Evolutionary conservation across 495 filamentous ascomycete genomes (phyloP), one percentile per base, ranked within the genome.

Genomic region (Lasiosphaeris hirsuta): DNA sequence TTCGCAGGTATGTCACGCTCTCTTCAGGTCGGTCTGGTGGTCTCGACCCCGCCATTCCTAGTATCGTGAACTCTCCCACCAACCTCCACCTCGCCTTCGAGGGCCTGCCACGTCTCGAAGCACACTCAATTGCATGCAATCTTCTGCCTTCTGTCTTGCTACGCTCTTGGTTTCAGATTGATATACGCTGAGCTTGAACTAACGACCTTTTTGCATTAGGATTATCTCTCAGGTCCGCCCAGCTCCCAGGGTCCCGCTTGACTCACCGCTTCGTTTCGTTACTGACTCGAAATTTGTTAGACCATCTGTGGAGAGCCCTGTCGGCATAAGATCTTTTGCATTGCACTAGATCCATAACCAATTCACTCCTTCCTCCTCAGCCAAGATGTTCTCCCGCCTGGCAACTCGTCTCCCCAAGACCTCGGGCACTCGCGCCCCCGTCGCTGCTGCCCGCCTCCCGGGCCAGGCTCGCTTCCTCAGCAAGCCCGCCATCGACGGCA

Each of bases 231-330:
- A 88, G 89, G 88, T 90, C 75, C 66, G 80, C 23, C 23, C 23
- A 40, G 13, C 61, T 56, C 45, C 54, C 63, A 51, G 55, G 48
- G 30, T 59, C 57, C 52, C 53, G 44, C 57, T 65, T 73, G 61
- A 72, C 73, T 74, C 75, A 80, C 77, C 72, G 71, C 76, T 64
- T 64, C 44, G 71, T 75, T 64, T 64, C 44, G 54, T 30, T 66
- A 70, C 80, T 66, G 66, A 75, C 66, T 65, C 63, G 61, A 46
- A 59, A 44, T 53, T 58, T 42, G 38, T 18, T 38, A 92, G 92
- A 96, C 84, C 94, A 98, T 81, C 86, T 98, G 80, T 98, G 94
- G 94, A 96, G 96, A 84, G 86, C 94, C 73, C 73, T 78, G 69
- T 72, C 69, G 64, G 66, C 68, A 68, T 75, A 72, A 72, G 63